Evolutionary conservation across 164 flowering plant species (phyloP).

Genomic region (Malania oleifera): DNA sequence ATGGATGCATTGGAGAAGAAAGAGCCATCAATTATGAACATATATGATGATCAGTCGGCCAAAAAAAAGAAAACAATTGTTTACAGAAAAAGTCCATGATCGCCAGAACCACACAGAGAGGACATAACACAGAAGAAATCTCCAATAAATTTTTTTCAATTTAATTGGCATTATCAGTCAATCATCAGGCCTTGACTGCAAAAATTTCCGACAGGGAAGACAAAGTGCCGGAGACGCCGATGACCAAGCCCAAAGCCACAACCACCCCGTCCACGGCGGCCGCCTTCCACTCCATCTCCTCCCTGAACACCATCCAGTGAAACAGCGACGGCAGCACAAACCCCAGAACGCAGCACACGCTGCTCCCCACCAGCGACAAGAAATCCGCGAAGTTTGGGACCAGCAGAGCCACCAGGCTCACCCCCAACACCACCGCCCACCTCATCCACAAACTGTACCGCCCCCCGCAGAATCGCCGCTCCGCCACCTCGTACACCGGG

Average conservation of each 20-base stretch:
- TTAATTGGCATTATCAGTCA: too few species aligned
- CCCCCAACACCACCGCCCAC: slow-evolving; percentile 2
- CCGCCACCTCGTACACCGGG: background rate
- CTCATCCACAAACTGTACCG: background rate
- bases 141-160: too few species aligned
- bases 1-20: too few species aligned
- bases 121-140: too few species aligned
- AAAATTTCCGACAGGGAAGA: background rate
- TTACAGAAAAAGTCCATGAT: too few species aligned
- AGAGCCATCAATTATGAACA: too few species aligned
- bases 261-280: background rate
- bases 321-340: background rate
- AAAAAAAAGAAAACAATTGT: too few species aligned
- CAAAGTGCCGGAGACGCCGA: background rate
- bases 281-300: background rate
- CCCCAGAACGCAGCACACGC: slow-evolving; percentile 1
- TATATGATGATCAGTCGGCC: too few species aligned
- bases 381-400: background rate
- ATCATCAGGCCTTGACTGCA: background rate
- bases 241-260: background rate
- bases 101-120: too few species aligned
- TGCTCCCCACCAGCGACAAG: slow-evolving; percentile 1
- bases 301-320: background rate
- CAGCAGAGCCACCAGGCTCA: background rate
- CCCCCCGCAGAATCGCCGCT: background rate